Conservation (phyloP, 208 protist species). For the Crithidia bombi region DNA sequence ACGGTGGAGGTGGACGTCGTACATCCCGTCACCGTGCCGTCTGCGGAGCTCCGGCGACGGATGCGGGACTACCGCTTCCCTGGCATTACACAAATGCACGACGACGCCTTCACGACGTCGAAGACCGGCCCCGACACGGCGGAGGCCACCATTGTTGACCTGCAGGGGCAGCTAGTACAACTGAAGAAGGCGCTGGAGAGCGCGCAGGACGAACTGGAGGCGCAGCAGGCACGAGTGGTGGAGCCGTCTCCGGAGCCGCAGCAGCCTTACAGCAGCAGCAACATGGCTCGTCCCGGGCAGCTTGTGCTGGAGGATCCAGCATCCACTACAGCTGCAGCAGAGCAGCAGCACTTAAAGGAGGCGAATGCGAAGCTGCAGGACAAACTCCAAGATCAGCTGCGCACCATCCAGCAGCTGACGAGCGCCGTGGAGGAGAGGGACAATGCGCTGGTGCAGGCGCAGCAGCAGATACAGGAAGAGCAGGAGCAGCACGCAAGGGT, state of each 20-base stretch:
- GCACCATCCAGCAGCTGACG: constrained; percentile 22
- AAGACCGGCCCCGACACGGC: constrained; percentile 53
- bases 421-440: constrained; percentile 18
- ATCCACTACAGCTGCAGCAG: constrained; percentile 5
- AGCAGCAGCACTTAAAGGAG: constrained; percentile 34
- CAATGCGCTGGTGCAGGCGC: not conserved
- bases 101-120: constrained; percentile 28
- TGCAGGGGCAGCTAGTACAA: constrained; percentile 46
- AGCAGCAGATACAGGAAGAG: not conserved
- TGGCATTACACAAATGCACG: constrained; percentile 40
- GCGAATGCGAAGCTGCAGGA: constrained; percentile 33
- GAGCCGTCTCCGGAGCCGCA: constrained; percentile 32
- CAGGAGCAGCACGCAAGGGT: constrained; percentile 2
- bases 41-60: constrained; percentile 43
- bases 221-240: constrained; percentile 12
- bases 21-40: constrained; percentile 40
- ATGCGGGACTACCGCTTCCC: constrained; percentile 50
- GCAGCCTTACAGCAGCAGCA: constrained; percentile 21
- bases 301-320: not conserved
- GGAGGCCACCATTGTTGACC: constrained; percentile 30
- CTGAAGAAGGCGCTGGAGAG: constrained; percentile 41
- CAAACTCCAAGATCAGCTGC: constrained; percentile 27
- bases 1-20: constrained; percentile 43
- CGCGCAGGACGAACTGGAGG: constrained; percentile 14
- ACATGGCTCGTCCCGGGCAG: not conserved